These are phyloP conservation scores for Lippia alba DNA, from an alignment of 305 asterid genomes.

Conservation along the genomic window DNA sequence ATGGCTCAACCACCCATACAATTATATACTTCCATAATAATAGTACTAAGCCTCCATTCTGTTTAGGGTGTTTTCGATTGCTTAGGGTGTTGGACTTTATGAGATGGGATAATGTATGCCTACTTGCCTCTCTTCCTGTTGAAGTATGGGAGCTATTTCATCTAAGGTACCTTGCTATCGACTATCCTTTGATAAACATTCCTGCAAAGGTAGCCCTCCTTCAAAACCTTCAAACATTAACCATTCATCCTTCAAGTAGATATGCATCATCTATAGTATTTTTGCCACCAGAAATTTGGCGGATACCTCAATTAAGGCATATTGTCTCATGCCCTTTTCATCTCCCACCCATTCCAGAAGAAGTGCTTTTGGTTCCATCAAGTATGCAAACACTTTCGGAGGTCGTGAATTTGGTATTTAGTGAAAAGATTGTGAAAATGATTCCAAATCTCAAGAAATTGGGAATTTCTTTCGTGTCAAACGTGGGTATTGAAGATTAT, in stretches of 20 bases:
- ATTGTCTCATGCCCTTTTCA: neutral
- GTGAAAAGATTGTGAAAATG: too few species aligned
- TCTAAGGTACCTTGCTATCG: constrained; percentile 28
- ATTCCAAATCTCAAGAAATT: too few species aligned
- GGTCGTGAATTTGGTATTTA: neutral
- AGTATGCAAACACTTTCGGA: constrained; percentile 19
- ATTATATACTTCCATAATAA: neutral
- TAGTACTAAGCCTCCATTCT: too few species aligned
- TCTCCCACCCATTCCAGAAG: neutral
- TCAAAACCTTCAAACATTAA: constrained; percentile 31
- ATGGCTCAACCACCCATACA: neutral
- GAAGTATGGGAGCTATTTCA: constrained; percentile 19
- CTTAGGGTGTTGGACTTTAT: constrained; percentile 26
- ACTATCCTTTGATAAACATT: neutral
- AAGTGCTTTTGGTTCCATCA: neutral
- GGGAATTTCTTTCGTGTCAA: neutral
- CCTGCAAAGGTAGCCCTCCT: constrained; percentile 22
- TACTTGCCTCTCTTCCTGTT: neutral
- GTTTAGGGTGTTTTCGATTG: neutral
- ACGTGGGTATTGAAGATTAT: too few species aligned
- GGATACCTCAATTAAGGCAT: constrained; percentile 27
- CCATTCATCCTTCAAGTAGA: neutral
- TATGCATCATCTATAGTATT: too few species aligned
- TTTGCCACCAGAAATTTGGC: constrained; percentile 32
- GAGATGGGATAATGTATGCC: too few species aligned